phyloP scores from a whole-genome alignment of 805 yeast genomes.

The Saccharomyces mikatae region DNA sequence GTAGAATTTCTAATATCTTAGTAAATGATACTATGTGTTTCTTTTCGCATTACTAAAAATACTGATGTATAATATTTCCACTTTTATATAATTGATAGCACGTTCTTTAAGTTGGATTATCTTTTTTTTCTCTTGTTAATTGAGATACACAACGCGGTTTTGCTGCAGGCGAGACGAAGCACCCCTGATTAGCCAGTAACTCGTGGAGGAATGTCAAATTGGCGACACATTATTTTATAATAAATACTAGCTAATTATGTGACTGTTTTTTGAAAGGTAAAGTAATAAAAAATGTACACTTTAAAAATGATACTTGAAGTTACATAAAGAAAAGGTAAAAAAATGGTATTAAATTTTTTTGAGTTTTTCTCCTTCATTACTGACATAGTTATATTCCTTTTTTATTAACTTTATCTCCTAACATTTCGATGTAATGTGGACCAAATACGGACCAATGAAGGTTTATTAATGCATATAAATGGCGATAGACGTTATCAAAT shows the following conservation, averaged over 20 bases:
- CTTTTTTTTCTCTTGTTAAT: not conserved
- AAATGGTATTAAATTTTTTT: not conserved
- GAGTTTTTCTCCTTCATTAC: not conserved
- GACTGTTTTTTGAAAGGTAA: not conserved
- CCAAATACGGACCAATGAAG: constrained; percentile 85
- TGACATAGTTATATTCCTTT: not conserved
- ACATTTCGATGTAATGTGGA: constrained; percentile 46
- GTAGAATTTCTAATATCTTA: not conserved
- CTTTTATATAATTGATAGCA: not conserved
- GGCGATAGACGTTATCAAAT: constrained; percentile 47
- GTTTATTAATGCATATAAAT: constrained; percentile 57
- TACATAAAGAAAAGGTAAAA: not conserved
- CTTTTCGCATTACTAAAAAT: not conserved
- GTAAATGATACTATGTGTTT: not conserved
- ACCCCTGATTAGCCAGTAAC: not conserved
- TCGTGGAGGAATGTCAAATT: not conserved
- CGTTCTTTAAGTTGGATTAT: not conserved
- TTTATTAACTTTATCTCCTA: constrained; percentile 20
- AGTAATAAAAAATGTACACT: not conserved
- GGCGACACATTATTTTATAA: not conserved
- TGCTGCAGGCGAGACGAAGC: not conserved
- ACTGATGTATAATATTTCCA: not conserved
- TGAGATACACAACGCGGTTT: not conserved
- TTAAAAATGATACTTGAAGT: not conserved
- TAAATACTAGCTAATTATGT: not conserved